These are phyloP conservation scores for Candida maris DNA, from an alignment of 805 yeast genomes.

Conservation along the genomic window DNA sequence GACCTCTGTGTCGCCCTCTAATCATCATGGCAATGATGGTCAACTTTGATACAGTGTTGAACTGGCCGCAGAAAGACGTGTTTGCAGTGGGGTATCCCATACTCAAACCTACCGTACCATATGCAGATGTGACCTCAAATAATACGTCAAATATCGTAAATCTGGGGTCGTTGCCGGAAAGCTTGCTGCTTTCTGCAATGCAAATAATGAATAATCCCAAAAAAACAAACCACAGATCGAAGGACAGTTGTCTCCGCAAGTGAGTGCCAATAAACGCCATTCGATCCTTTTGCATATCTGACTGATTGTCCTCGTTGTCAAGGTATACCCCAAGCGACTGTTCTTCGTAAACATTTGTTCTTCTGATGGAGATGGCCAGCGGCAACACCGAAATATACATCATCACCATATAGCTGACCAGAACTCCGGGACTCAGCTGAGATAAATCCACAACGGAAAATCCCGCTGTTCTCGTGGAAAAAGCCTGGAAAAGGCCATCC, in stretches of 20 bases:
- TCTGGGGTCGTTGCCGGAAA: slow-evolving; percentile 40
- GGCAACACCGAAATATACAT: slow-evolving; percentile 98
- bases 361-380: slow-evolving; percentile 89
- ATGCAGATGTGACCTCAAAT: slow-evolving; percentile 91
- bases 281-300: slow-evolving; percentile 40
- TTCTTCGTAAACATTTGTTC: slow-evolving; percentile 97
- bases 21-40: slow-evolving; percentile 87
- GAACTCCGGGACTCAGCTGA: slow-evolving; percentile 80
- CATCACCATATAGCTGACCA: slow-evolving; percentile 91
- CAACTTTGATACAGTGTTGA: slow-evolving; percentile 70
- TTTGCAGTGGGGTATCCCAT: slow-evolving; percentile 70
- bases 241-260: slow-evolving; percentile 85
- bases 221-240: slow-evolving; percentile 91
- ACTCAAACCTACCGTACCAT: slow-evolving; percentile 94
- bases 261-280: slow-evolving; percentile 77
- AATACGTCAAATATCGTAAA: slow-evolving; percentile 70
- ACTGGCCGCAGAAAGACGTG: slow-evolving; percentile 71
- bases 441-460: slow-evolving; percentile 70
- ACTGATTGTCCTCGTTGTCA: slow-evolving; percentile 33
- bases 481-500: slow-evolving; percentile 86
- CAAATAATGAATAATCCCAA: slow-evolving; percentile 83
- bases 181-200: slow-evolving; percentile 72
- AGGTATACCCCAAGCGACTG: slow-evolving; percentile 89
- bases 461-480: slow-evolving; percentile 94
- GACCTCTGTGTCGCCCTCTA: slow-evolving; percentile 94